Conservation (phyloP, 768 basidiomycete species). For the Pulveroboletus sp. region DNA sequence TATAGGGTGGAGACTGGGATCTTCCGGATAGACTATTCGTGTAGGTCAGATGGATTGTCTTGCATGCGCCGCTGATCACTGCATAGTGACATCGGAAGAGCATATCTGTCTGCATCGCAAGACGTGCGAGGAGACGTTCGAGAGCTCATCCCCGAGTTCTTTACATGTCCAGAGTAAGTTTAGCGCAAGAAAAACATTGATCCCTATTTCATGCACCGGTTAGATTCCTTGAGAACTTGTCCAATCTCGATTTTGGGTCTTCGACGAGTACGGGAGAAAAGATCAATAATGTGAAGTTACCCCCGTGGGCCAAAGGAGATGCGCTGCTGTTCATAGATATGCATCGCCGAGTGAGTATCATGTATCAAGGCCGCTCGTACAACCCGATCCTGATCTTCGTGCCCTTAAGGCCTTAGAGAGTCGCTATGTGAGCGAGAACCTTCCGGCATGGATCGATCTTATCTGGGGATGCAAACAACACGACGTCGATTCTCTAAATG, state of each 20-base stretch:
- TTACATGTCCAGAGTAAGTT: slow-evolving; percentile 71
- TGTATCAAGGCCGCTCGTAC: background rate
- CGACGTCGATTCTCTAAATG: slow-evolving; percentile 73
- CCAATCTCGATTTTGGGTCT: slow-evolving; percentile 76
- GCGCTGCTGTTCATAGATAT: slow-evolving; percentile 77
- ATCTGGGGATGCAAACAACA: slow-evolving; percentile 90
- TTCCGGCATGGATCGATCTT: slow-evolving; percentile 90
- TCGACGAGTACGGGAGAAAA: slow-evolving; percentile 71
- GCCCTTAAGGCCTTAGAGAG: slow-evolving; percentile 76
- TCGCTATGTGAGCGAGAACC: slow-evolving; percentile 75
- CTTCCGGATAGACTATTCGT: slow-evolving; percentile 83
- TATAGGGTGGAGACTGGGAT: slow-evolving; percentile 92
- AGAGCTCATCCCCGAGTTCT: slow-evolving; percentile 91
- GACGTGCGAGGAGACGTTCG: slow-evolving; percentile 91
- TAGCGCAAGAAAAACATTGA: background rate
- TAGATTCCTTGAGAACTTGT: slow-evolving; percentile 82
- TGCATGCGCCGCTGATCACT: slow-evolving; percentile 6
- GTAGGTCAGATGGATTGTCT: slow-evolving; percentile 32
- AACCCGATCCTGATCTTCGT: background rate
- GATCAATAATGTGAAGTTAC: slow-evolving; percentile 85
- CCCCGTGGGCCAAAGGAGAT: slow-evolving; percentile 86
- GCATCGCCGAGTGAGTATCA: slow-evolving; percentile 63
- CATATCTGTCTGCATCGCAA: slow-evolving; percentile 80
- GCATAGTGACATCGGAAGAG: slow-evolving; percentile 67
- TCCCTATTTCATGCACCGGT: background rate